Conservation (phyloP, 495 filamentous ascomycete species). For the Clavariopsis aquatica region DNA sequence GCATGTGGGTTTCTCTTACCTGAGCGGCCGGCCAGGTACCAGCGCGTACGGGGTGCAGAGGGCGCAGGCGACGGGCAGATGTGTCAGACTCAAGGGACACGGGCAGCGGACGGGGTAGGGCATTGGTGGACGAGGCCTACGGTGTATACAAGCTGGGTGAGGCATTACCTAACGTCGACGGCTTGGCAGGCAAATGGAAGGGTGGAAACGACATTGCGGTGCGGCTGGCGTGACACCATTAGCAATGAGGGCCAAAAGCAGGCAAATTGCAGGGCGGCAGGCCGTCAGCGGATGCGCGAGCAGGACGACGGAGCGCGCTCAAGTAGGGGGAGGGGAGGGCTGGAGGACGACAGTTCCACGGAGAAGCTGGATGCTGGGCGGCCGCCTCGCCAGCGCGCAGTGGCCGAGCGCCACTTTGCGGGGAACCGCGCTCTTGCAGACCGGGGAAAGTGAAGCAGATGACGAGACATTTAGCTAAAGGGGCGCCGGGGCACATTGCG, state of each 20-base stretch:
- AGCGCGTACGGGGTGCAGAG: neutral
- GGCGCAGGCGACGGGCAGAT: neutral
- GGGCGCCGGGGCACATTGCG: no score
- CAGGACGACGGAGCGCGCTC: neutral
- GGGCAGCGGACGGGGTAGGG: neutral
- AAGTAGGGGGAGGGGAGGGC: neutral
- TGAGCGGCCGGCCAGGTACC: slow-evolving; percentile 9
- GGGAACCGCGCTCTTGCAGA: slow-evolving; percentile 5
- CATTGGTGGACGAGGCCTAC: slow-evolving; percentile 11
- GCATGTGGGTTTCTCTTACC: slow-evolving; percentile 29
- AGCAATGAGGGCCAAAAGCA: slow-evolving; percentile 7
- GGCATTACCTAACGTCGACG: slow-evolving; percentile 20
- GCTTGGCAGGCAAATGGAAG: slow-evolving; percentile 8
- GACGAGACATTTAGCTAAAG: neutral
- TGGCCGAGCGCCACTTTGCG: slow-evolving; percentile 25
- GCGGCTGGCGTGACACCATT: slow-evolving; percentile 8
- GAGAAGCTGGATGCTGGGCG: slow-evolving; percentile 19
- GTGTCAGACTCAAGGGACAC: neutral
- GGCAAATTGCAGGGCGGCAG: neutral
- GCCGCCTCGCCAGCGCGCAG: slow-evolving; percentile 16
- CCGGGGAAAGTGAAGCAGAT: neutral
- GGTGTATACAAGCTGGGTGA: slow-evolving; percentile 12
- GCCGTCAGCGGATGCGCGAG: neutral
- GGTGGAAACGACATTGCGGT: neutral
- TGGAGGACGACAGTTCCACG: slow-evolving; percentile 11